Evolutionary conservation across 257 asterid genomes (phyloP).

Genomic region (Cruciata laevipes): DNA sequence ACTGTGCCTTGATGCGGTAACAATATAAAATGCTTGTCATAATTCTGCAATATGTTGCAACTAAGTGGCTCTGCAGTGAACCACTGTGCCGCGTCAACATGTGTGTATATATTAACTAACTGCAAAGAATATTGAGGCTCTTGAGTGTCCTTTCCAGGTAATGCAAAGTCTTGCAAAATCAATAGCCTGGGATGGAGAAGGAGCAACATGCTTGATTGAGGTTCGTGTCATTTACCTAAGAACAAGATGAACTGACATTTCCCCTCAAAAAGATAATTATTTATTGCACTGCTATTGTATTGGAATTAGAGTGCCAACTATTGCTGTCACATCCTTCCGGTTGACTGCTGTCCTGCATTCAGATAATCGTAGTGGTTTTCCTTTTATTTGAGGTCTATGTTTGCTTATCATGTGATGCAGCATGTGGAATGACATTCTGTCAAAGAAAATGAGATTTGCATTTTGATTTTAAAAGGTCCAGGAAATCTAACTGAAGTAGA

Average conservation of each 20-base stretch:
- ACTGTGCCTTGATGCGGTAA: conserved; percentile 84
- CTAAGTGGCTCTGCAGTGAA: background rate
- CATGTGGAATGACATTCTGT: background rate
- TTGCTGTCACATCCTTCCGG: background rate
- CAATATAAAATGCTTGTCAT: background rate
- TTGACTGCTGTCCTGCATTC: background rate
- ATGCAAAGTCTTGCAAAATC: conserved; percentile 99
- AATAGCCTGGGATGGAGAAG: conserved; percentile 99
- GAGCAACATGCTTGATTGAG: conserved; percentile 98
- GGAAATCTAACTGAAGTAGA: conserved; percentile 4
- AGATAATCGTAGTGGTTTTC: background rate
- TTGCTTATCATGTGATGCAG: background rate
- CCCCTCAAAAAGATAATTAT: background rate
- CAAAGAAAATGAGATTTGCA: background rate
- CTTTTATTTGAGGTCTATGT: conserved; percentile 4
- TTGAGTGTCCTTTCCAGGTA: conserved; percentile 44
- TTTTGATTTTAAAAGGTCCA: background rate
- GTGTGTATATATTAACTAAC: background rate
- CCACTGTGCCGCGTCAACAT: background rate
- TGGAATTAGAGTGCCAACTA: background rate
- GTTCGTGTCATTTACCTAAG: conserved; percentile 32
- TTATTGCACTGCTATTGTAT: background rate
- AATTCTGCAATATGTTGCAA: background rate
- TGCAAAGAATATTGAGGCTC: conserved; percentile 1
- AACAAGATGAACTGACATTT: background rate